Evolutionary conservation across 768 basidiomycete species (phyloP).

Genomic region (Pholiota molesta): DNA sequence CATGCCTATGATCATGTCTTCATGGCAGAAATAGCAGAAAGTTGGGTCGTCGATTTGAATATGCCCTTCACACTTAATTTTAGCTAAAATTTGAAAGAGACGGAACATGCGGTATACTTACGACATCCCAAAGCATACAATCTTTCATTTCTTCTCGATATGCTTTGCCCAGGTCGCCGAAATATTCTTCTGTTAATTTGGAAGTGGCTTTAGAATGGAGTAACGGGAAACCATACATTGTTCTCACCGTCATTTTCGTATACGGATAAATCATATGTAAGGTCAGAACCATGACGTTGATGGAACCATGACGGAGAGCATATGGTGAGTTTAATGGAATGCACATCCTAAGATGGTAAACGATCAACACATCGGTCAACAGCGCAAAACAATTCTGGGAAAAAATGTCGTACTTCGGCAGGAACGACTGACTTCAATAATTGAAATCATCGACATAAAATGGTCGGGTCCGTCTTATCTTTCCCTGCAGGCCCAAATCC

Average conservation of each 20-base stretch:
- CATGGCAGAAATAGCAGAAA: conserved; percentile 69
- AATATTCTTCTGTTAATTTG: conserved; percentile 45
- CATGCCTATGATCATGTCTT: conserved; percentile 56
- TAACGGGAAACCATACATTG: not conserved
- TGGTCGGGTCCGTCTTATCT: conserved; percentile 61
- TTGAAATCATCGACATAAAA: conserved; percentile 70
- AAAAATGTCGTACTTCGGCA: conserved; percentile 44
- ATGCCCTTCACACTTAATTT: conserved; percentile 37
- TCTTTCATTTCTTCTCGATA: conserved; percentile 51
- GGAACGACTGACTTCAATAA: conserved; percentile 58
- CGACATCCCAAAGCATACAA: conserved; percentile 52
- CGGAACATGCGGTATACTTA: conserved; percentile 28
- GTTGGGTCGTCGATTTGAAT: conserved; percentile 58
- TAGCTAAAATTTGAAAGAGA: not conserved
- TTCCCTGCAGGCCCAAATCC: conserved; percentile 42
- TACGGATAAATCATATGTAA: conserved; percentile 57
- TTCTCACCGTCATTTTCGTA: conserved; percentile 61
- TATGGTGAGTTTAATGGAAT: conserved; percentile 70
- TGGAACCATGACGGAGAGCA: conserved; percentile 77
- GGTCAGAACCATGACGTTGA: conserved; percentile 62
- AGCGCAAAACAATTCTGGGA: not conserved
- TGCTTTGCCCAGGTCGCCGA: conserved; percentile 47
- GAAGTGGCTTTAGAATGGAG: not conserved
- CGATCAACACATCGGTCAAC: conserved; percentile 13
- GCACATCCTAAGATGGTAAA: conserved; percentile 50